Percentiles rank a stretch among this genome's conserved stretches.
These are phyloP conservation scores for Triticum aestivum DNA, from an alignment of 176 grass and related monocot species.

Conservation along the genomic window IWGSC_CS_RefSeq_v2.1 NC_057794.1:298683041-298683540, in stretches of 20 bases:
- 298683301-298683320: background rate
- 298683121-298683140: too few species aligned
- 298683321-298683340: background rate
- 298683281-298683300: constrained; percentile 2
- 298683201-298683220: too few species aligned
- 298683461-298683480: constrained; percentile 61
- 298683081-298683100: too few species aligned
- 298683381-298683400: constrained; percentile 49
- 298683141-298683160: too few species aligned
- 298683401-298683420: constrained; percentile 25
- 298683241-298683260: too few species aligned
- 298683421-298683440: constrained; percentile 32
- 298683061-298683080: too few species aligned
- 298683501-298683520: background rate
- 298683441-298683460: constrained; percentile 35
- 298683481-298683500: constrained; percentile 3
- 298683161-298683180: too few species aligned
- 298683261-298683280: background rate
- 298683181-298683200: too few species aligned
- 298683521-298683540: constrained; percentile 19
- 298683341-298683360: constrained; percentile 13
- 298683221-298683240: too few species aligned
- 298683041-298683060: too few species aligned
- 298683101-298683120: too few species aligned
- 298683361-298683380: constrained; percentile 19